Conservation (phyloP, 2,329 filamentous ascomycete species). For the Aspergillus sp. region DNA sequence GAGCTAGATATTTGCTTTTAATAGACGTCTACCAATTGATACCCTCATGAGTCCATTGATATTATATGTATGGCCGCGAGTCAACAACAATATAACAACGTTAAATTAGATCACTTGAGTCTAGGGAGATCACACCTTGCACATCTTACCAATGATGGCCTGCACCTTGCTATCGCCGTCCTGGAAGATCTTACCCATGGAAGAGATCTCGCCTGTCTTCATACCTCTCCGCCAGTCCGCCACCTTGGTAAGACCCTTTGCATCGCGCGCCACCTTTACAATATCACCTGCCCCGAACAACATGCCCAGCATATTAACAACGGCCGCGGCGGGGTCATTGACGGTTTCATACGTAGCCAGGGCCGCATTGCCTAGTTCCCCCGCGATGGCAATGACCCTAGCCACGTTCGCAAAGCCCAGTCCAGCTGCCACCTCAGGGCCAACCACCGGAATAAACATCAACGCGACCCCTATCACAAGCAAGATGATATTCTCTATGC, state of each 20-base stretch:
- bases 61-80: too few relatives aligned
- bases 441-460: not conserved
- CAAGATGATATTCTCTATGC: not conserved
- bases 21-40: not conserved
- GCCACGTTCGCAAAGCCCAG: not conserved
- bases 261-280: not conserved
- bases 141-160: not conserved
- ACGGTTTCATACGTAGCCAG: conserved; percentile 1
- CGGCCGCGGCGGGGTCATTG: not conserved
- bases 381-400: not conserved
- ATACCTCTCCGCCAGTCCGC: not conserved
- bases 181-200: not conserved
- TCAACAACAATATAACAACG: too few relatives aligned
- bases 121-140: not conserved
- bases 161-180: not conserved
- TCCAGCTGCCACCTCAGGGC: not conserved
- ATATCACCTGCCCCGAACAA: not conserved
- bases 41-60: not conserved
- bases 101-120: too few relatives aligned
- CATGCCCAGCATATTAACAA: conserved; percentile 3
- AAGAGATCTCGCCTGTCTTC: not conserved
- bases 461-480: not conserved
- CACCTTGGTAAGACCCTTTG: not conserved
- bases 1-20: not conserved
- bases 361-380: not conserved